Conservation (phyloP, 2,329 filamentous ascomycete genomes). For the Domatiomyces catenatus region DNA sequence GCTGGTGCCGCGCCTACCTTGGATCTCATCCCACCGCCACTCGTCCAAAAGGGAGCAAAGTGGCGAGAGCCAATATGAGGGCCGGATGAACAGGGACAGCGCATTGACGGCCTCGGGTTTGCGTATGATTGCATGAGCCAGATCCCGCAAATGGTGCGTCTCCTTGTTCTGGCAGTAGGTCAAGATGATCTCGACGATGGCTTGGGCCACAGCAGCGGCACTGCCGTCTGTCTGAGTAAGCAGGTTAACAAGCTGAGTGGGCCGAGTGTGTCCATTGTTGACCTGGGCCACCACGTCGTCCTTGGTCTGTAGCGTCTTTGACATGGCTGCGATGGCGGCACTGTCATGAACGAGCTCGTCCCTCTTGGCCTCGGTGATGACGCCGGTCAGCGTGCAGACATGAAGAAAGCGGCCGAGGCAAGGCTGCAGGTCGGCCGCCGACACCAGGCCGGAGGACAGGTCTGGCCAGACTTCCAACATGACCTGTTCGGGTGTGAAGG, state of each 20-base stretch:
- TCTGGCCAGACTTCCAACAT: conserved; percentile 52
- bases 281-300: conserved; percentile 67
- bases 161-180: conserved; percentile 44
- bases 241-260: conserved; percentile 62
- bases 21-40: conserved; percentile 51
- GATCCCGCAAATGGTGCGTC: conserved; percentile 46
- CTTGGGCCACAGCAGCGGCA: conserved; percentile 67
- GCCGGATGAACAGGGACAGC: conserved; percentile 44
- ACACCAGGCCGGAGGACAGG: conserved; percentile 47
- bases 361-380: conserved; percentile 66
- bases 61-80: conserved; percentile 41
- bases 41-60: conserved; percentile 43
- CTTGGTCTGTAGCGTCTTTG: conserved; percentile 57
- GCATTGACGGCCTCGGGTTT: conserved; percentile 42
- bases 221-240: conserved; percentile 86
- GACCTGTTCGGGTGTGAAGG: conserved; percentile 46
- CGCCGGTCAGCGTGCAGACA: conserved; percentile 70
- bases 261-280: conserved; percentile 52
- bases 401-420: conserved; percentile 76
- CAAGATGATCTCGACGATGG: conserved; percentile 50
- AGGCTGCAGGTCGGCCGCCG: conserved; percentile 45
- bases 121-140: conserved; percentile 43
- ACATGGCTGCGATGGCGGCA: conserved; percentile 41
- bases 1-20: conserved; percentile 26
- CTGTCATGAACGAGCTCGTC: conserved; percentile 52